phyloP scores from a whole-genome alignment of 768 basidiomycete genomes.

The Amanita subjunquillea region DNA sequence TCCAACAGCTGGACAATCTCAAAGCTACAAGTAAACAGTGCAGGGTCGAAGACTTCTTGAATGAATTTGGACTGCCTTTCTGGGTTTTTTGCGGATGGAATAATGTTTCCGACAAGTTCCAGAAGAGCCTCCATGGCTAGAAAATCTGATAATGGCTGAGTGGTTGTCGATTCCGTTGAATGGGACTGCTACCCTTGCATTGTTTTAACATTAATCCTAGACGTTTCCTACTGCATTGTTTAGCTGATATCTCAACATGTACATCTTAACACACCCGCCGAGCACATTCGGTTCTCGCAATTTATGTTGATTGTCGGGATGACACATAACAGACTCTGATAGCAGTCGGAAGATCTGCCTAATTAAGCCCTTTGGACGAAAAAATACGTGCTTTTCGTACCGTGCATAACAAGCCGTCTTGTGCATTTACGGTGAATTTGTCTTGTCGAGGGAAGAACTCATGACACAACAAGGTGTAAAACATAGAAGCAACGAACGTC shows the following conservation, averaged over 20 bases:
- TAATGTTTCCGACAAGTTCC: slow-evolving; percentile 43
- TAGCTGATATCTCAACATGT: background rate
- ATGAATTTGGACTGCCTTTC: slow-evolving; percentile 37
- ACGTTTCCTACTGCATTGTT: slow-evolving; percentile 20
- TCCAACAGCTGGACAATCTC: slow-evolving; percentile 32
- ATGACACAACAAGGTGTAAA: slow-evolving; percentile 9
- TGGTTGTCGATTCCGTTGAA: background rate
- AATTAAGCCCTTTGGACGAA: slow-evolving; percentile 11
- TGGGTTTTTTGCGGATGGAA: slow-evolving; percentile 29
- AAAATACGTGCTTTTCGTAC: slow-evolving; percentile 3
- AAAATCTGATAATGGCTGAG: slow-evolving; percentile 25
- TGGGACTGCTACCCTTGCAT: slow-evolving; percentile 28
- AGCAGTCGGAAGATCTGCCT: slow-evolving; percentile 43
- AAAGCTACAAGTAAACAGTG: slow-evolving; percentile 23
- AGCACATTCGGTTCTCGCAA: slow-evolving; percentile 33
- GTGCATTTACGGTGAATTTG: slow-evolving; percentile 1
- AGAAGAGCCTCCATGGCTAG: slow-evolving; percentile 47
- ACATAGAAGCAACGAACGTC: slow-evolving; percentile 12
- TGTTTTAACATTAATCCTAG: slow-evolving; percentile 39
- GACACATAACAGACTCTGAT: slow-evolving; percentile 32
- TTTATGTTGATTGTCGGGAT: slow-evolving; percentile 30
- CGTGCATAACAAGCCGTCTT: slow-evolving; percentile 4
- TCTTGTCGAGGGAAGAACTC: slow-evolving; percentile 17
- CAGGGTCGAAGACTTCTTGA: slow-evolving; percentile 36
- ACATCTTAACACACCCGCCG: slow-evolving; percentile 31